Evolutionary conservation across 2,329 filamentous ascomycete species (phyloP).

Genomic region (Apiospora koreana): DNA sequence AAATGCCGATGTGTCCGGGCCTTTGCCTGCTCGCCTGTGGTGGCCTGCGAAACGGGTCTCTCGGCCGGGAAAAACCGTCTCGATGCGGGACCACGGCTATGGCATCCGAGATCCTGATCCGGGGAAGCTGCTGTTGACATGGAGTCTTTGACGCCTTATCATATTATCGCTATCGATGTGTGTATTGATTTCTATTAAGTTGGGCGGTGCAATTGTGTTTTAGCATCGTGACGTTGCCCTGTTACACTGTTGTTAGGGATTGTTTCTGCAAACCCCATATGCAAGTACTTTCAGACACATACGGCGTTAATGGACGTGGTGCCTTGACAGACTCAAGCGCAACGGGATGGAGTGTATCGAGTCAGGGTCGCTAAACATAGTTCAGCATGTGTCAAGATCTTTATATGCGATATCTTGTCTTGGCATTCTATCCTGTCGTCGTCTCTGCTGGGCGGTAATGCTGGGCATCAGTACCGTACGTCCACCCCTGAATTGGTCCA

Average conservation of each 20-base stretch:
- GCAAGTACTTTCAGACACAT: no score
- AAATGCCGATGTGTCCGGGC: background rate
- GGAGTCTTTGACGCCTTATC: background rate
- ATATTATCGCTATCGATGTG: no score
- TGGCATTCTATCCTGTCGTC: background rate
- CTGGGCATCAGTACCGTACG: no score
- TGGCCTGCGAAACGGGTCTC: background rate
- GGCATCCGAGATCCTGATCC: background rate
- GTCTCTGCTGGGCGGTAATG: background rate
- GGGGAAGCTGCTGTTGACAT: background rate
- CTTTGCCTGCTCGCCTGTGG: background rate
- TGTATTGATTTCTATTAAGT: background rate
- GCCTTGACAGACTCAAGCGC: background rate
- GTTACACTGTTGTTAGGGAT: background rate
- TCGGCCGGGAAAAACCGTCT: background rate
- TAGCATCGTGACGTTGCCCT: background rate
- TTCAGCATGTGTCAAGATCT: background rate
- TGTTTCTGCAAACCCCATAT: no score
- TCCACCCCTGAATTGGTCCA: no score
- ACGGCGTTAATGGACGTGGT: no score
- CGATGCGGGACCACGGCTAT: background rate
- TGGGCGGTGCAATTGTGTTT: background rate
- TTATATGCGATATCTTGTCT: background rate
- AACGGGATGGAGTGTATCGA: background rate
- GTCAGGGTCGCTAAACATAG: constrained; percentile 1